Percentiles rank a stretch among this genome's conserved stretches.
phyloP scores from a whole-genome alignment of 1,284 basidiomycete species.

The Coniferiporia sulphurascens region DNA sequence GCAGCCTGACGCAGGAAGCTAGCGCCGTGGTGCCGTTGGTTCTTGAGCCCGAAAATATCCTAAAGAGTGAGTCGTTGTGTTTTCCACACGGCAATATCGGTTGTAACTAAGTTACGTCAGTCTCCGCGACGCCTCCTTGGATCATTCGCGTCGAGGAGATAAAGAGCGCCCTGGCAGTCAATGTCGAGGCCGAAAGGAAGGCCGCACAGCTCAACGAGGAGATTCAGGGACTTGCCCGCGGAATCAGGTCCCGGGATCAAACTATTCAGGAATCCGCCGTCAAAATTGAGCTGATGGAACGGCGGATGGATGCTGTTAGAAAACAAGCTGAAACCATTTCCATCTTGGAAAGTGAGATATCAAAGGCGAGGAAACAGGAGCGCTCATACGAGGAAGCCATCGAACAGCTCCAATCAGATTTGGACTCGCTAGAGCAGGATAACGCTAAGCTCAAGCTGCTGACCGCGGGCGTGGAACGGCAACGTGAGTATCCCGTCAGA shows the following conservation, averaged over 20 bases:
- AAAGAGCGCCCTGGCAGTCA: slow-evolving; percentile 78
- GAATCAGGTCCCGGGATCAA: slow-evolving; percentile 84
- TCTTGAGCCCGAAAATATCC: slow-evolving; percentile 71
- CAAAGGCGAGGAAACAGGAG: slow-evolving; percentile 82
- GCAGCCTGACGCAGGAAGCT: slow-evolving; percentile 67
- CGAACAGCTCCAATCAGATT: slow-evolving; percentile 86
- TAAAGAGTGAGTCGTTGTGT: slow-evolving; percentile 61
- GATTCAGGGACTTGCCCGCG: slow-evolving; percentile 80
- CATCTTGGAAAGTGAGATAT: slow-evolving; percentile 77
- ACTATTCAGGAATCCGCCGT: slow-evolving; percentile 83
- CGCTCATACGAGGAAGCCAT: slow-evolving; percentile 88
- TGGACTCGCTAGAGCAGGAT: slow-evolving; percentile 84
- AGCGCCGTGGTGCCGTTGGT: slow-evolving; percentile 64
- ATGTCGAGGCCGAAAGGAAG: slow-evolving; percentile 88
- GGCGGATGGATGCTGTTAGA: slow-evolving; percentile 85
- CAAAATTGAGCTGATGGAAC: slow-evolving; percentile 93
- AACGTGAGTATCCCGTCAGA: slow-evolving; percentile 41
- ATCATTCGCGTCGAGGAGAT: slow-evolving; percentile 82
- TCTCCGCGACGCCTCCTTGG: slow-evolving; percentile 83
- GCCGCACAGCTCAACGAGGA: slow-evolving; percentile 84
- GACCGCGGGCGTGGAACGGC: slow-evolving; percentile 57
- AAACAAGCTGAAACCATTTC: slow-evolving; percentile 81
- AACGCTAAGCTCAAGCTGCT: slow-evolving; percentile 76
- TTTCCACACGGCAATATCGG: slow-evolving; percentile 8
- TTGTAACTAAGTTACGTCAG: slow-evolving; percentile 34